Conservation (phyloP, 345 rosid species). For the Combretum micranthum region DNA sequence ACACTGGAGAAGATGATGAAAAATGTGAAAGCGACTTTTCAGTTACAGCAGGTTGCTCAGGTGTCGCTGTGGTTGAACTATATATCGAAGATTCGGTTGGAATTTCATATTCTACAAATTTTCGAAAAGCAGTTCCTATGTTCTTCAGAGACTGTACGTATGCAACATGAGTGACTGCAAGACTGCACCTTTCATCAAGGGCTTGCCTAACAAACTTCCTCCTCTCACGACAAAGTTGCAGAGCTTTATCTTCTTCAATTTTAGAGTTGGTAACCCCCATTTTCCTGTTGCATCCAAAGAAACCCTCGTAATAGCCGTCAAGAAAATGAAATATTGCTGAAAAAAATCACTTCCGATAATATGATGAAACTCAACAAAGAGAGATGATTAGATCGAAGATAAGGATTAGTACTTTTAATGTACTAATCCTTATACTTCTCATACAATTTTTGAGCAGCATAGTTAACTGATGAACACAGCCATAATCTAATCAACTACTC, state of each 20-base stretch:
- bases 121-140: conserved; percentile 64
- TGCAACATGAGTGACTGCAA: conserved; percentile 70
- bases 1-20: conserved; percentile 55
- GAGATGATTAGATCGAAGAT: too few species aligned
- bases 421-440: too few species aligned
- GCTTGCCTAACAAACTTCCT: conserved; percentile 81
- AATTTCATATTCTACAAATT: conserved; percentile 77
- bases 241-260: conserved; percentile 74
- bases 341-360: neutral
- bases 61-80: conserved; percentile 77
- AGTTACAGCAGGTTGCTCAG: conserved; percentile 52
- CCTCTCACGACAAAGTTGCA: conserved; percentile 85
- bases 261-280: conserved; percentile 78
- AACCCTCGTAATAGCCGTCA: conserved; percentile 1
- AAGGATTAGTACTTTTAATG: too few species aligned
- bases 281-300: conserved; percentile 6
- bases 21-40: conserved; percentile 57
- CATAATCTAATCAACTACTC: too few species aligned
- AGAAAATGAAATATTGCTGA: conserved; percentile 1
- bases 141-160: conserved; percentile 67
- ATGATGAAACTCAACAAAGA: neutral
- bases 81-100: conserved; percentile 64
- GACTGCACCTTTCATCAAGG: conserved; percentile 83
- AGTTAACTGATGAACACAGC: too few species aligned
- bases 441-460: too few species aligned